A percentile compares a stretch with the other conserved stretches of the same genome.
phyloP scores from a whole-genome alignment of 768 basidiomycete species.

The Lyophyllum atratum region DNA sequence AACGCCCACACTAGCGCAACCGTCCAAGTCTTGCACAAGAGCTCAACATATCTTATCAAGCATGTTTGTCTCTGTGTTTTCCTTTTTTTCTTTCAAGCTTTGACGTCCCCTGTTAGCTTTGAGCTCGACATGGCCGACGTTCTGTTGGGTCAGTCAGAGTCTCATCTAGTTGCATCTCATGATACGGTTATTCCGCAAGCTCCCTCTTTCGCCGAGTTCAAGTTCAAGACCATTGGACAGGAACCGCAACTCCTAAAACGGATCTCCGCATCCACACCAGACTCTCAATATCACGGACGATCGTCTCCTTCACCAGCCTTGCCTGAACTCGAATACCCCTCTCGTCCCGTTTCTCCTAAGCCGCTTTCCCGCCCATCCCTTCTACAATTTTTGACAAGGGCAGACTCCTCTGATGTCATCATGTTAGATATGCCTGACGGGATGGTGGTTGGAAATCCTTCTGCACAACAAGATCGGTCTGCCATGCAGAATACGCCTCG shows the following conservation, averaged over 20 bases:
- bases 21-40: background rate
- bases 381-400: constrained; percentile 17
- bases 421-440: constrained; percentile 4
- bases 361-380: constrained; percentile 18
- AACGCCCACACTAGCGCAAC: background rate
- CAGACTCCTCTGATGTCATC: background rate
- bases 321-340: constrained; percentile 16
- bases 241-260: constrained; percentile 53
- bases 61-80: background rate
- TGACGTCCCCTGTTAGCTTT: background rate
- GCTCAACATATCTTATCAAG: background rate
- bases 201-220: constrained; percentile 42
- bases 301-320: constrained; percentile 22
- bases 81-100: background rate
- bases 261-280: constrained; percentile 37
- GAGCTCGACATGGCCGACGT: background rate
- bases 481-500: background rate
- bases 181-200: constrained; percentile 29
- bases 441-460: background rate
- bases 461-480: background rate
- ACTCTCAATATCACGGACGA: constrained; percentile 22
- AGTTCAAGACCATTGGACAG: constrained; percentile 56
- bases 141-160: background rate
- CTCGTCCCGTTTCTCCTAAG: constrained; percentile 5
- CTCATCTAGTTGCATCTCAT: background rate